These are phyloP conservation scores for Lactifluus rugatus DNA, from an alignment of 768 basidiomycete genomes.

Conservation along the genomic window DNA sequence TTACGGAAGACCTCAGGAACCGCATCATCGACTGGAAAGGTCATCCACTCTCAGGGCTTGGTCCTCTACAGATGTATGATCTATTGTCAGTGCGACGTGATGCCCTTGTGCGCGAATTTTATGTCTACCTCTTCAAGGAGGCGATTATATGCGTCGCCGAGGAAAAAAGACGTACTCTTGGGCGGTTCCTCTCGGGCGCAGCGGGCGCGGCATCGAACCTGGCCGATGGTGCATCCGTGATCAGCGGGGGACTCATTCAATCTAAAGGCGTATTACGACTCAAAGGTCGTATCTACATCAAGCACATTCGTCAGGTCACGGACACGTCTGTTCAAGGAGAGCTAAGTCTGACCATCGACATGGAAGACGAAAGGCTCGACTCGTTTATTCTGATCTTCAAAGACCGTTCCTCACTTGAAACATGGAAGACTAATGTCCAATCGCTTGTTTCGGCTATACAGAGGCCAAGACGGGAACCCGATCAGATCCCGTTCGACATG, in stretches of 20 bases:
- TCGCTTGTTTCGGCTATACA: constrained; percentile 66
- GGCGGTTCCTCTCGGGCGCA: constrained; percentile 60
- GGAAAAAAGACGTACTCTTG: constrained; percentile 80
- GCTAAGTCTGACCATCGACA: constrained; percentile 91
- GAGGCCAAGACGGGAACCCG: constrained; percentile 30
- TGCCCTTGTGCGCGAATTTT: constrained; percentile 84
- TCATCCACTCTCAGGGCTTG: constrained; percentile 82
- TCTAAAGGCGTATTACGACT: constrained; percentile 71
- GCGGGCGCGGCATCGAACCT: constrained; percentile 33
- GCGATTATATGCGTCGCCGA: constrained; percentile 93
- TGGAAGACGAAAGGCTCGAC: constrained; percentile 91
- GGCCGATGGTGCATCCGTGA: constrained; percentile 36
- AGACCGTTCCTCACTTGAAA: constrained; percentile 78
- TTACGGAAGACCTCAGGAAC: constrained; percentile 81
- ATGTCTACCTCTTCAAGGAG: constrained; percentile 94
- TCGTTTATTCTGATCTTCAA: constrained; percentile 95
- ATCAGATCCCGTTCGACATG: constrained; percentile 25
- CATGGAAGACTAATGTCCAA: constrained; percentile 82
- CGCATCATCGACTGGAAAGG: constrained; percentile 97
- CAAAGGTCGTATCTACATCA: constrained; percentile 92
- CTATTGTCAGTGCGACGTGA: constrained; percentile 83
- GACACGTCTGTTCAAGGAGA: constrained; percentile 72
- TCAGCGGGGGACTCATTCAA: constrained; percentile 18
- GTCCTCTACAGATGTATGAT: constrained; percentile 87
- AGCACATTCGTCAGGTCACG: constrained; percentile 85